Percentiles rank a stretch among this genome's conserved stretches.
Evolutionary conservation across 352 stramenopile genomes (phyloP).

Genomic region (Globisporangium okanoganense): DNA sequence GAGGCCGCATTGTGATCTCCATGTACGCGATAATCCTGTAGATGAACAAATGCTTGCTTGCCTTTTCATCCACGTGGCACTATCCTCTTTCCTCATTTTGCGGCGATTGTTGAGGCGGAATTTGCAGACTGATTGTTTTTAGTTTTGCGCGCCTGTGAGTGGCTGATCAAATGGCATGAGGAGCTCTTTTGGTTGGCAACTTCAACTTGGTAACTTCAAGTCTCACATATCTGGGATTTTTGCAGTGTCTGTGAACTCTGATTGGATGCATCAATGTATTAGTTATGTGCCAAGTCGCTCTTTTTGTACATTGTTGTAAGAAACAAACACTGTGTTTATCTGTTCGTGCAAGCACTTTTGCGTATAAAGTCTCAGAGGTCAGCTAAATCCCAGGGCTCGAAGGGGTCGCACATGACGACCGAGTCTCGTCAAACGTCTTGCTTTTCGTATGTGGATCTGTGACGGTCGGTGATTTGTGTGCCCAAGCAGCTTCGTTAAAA

Average conservation of each 20-base stretch:
- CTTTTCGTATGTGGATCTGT: neutral
- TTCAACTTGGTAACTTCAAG: conserved; percentile 10
- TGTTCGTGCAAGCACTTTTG: neutral
- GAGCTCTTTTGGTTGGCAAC: neutral
- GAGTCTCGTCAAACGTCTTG: neutral
- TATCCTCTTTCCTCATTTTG: neutral
- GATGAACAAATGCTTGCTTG: too few relatives aligned
- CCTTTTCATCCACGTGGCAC: too few relatives aligned
- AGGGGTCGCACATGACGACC: neutral
- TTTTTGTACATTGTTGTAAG: neutral
- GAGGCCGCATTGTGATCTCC: too few relatives aligned
- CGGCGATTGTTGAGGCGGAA: neutral
- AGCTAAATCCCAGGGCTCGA: too few relatives aligned
- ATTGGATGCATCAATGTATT: too few relatives aligned
- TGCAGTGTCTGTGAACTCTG: neutral
- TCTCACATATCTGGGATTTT: neutral
- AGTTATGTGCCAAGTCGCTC: too few relatives aligned
- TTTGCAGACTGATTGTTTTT: conserved; percentile 4
- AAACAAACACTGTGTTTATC: neutral
- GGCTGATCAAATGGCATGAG: conserved; percentile 1
- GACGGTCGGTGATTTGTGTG: neutral
- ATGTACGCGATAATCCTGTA: too few relatives aligned
- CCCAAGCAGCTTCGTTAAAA: neutral
- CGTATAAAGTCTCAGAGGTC: neutral
- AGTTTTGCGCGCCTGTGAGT: conserved; percentile 13